A percentile compares a stretch with the other conserved stretches of the same genome.
Conservation (phyloP, 176 grass and related monocot genomes). For the Carex littledalei region DNA sequence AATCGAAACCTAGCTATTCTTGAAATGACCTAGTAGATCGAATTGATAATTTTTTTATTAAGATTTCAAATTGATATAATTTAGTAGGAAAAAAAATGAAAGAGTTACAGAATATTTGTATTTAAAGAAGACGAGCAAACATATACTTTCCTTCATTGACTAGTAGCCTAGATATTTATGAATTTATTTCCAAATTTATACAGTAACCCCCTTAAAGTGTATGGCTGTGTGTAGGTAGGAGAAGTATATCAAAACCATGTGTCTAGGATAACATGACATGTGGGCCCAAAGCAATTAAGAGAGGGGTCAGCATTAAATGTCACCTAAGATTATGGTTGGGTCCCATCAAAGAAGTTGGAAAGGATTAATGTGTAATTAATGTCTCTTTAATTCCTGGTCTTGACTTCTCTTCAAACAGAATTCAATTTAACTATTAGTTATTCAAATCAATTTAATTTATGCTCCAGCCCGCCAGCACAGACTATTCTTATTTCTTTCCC, state of each 20-base stretch:
- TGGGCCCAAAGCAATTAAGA: constrained; percentile 3
- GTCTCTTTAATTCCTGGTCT: constrained; percentile 18
- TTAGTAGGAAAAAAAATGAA: neutral
- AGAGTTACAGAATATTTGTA: neutral
- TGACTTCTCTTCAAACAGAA: constrained; percentile 5
- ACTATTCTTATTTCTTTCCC: neutral
- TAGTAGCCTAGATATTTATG: neutral
- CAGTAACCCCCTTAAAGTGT: neutral
- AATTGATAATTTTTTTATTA: neutral
- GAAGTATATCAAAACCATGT: neutral
- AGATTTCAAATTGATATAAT: neutral
- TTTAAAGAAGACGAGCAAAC: neutral
- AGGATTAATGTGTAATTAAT: constrained; percentile 23
- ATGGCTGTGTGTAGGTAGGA: neutral
- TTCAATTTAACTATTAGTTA: constrained; percentile 13
- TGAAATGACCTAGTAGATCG: neutral
- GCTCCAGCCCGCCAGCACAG: neutral
- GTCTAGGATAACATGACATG: neutral
- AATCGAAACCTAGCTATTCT: neutral
- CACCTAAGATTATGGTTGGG: constrained; percentile 30
- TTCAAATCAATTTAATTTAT: neutral
- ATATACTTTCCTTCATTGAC: constrained; percentile 1
- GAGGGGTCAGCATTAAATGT: constrained; percentile 13
- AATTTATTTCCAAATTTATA: neutral
- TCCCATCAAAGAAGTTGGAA: constrained; percentile 25